These are phyloP conservation scores for Fusarium euwallaceae DNA, from an alignment of 2,329 filamentous ascomycete genomes.

Conservation along the genomic window DNA sequence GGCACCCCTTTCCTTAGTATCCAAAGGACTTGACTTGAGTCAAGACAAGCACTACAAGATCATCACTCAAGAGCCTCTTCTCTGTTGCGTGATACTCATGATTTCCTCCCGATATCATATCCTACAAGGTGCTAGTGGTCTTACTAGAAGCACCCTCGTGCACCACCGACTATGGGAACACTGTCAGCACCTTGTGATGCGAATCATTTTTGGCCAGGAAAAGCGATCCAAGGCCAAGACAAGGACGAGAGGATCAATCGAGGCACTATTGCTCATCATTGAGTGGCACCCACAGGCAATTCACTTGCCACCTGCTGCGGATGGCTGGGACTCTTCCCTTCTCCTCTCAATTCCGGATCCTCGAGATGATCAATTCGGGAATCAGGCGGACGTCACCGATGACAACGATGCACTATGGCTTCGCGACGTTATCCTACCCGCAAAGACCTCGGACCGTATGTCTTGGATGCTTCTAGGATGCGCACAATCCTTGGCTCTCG, in stretches of 20 bases:
- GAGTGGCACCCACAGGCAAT: slow-evolving; percentile 69
- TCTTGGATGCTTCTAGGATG: slow-evolving; percentile 70
- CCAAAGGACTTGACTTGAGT: slow-evolving; percentile 62
- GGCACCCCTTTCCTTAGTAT: slow-evolving; percentile 59
- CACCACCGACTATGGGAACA: slow-evolving; percentile 68
- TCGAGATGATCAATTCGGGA: slow-evolving; percentile 30
- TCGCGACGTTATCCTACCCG: slow-evolving; percentile 67
- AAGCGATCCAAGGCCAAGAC: slow-evolving; percentile 63
- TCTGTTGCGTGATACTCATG: slow-evolving; percentile 67
- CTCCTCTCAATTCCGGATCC: slow-evolving; percentile 57
- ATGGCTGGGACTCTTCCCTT: slow-evolving; percentile 68
- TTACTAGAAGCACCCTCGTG: slow-evolving; percentile 65
- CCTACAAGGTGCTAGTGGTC: slow-evolving; percentile 56
- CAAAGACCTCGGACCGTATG: slow-evolving; percentile 66
- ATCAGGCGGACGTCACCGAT: slow-evolving; percentile 14
- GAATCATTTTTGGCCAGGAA: slow-evolving; percentile 67
- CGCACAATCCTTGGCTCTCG: slow-evolving; percentile 29
- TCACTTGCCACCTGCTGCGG: slow-evolving; percentile 65
- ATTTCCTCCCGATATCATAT: slow-evolving; percentile 66
- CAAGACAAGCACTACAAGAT: slow-evolving; percentile 62
- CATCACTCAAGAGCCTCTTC: slow-evolving; percentile 64
- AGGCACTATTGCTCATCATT: slow-evolving; percentile 65
- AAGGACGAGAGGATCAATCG: slow-evolving; percentile 64
- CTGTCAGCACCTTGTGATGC: slow-evolving; percentile 65
- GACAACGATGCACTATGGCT: slow-evolving; percentile 53